phyloP scores from a whole-genome alignment of 371 early-diverging fungal genomes.

The Mucor plumbeus region DNA sequence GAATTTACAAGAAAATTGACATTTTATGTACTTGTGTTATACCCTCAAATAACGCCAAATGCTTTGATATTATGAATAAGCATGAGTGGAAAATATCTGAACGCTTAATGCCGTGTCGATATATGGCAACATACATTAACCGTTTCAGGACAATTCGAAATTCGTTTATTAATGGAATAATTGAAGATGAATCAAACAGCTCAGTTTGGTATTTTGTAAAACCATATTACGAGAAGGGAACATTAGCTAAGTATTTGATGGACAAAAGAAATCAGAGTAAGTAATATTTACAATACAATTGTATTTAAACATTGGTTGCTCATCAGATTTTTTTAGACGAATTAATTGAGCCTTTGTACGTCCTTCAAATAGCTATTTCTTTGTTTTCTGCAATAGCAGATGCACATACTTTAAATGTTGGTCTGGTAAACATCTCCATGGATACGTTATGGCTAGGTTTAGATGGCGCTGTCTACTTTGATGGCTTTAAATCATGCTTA shows the following conservation, averaged over 20 bases:
- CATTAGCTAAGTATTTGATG: constrained; percentile 1
- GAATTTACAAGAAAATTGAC: neutral
- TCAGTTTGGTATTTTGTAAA: constrained; percentile 4
- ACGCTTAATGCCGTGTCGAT: constrained; percentile 4
- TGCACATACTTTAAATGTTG: constrained; percentile 18
- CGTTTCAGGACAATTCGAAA: constrained; percentile 1
- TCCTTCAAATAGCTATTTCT: constrained; percentile 23
- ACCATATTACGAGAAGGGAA: neutral
- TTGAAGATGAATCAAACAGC: neutral
- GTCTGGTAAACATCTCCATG: constrained; percentile 2
- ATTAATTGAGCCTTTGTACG: constrained; percentile 5
- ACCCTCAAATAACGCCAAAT: neutral
- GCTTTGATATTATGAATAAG: neutral
- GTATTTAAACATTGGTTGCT: too few species aligned
- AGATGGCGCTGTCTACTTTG: constrained; percentile 16
- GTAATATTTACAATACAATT: neutral
- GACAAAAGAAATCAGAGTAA: constrained; percentile 3
- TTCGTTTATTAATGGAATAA: neutral
- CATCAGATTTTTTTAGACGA: neutral
- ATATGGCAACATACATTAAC: constrained; percentile 15
- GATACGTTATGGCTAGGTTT: constrained; percentile 8
- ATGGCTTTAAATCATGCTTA: constrained; percentile 13
- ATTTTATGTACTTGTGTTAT: neutral
- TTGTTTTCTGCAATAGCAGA: constrained; percentile 26
- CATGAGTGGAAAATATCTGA: constrained; percentile 14